These are phyloP conservation scores for Taphrina betulina DNA, from an alignment of 1,139 yeast genomes.

Conservation along the genomic window DNA sequence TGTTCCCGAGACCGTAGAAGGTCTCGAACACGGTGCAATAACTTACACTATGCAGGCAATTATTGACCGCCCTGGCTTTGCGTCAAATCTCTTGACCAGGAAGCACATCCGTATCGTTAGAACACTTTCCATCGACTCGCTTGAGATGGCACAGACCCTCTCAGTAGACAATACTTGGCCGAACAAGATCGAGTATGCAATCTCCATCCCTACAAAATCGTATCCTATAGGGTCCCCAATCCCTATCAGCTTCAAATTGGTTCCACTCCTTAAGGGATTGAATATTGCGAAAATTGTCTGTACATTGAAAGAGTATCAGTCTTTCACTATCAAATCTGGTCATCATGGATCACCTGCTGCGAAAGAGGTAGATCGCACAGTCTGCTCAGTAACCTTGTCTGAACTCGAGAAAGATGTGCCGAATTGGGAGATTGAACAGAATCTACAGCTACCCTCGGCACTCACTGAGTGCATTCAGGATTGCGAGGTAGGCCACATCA, in stretches of 20 bases:
- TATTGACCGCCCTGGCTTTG: conserved; percentile 79
- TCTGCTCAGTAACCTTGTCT: conserved; percentile 45
- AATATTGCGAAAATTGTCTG: conserved; percentile 69
- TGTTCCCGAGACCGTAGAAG: conserved; percentile 85
- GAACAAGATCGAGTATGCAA: conserved; percentile 80
- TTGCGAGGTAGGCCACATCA: conserved; percentile 62
- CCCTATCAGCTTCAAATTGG: conserved; percentile 67
- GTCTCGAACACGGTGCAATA: conserved; percentile 80
- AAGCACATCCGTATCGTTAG: conserved; percentile 81
- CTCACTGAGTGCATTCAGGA: conserved; percentile 80
- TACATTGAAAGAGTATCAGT: conserved; percentile 64
- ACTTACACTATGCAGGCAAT: conserved; percentile 74
- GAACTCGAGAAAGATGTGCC: conserved; percentile 54
- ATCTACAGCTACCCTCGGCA: conserved; percentile 65
- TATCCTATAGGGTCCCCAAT: conserved; percentile 82
- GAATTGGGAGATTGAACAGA: conserved; percentile 67
- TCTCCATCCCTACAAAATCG: conserved; percentile 84
- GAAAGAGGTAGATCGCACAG: conserved; percentile 43
- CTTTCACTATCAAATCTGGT: conserved; percentile 60
- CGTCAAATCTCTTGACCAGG: conserved; percentile 61
- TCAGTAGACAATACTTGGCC: conserved; percentile 98
- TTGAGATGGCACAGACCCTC: conserved; percentile 85
- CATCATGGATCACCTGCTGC: conserved; percentile 39
- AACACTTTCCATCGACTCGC: conserved; percentile 81
- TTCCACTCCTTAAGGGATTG: conserved; percentile 80